A percentile compares a stretch with the other conserved stretches of the same genome.
These are phyloP conservation scores for Candida alai DNA, from an alignment of 805 yeast species.

Conservation along the genomic window DNA sequence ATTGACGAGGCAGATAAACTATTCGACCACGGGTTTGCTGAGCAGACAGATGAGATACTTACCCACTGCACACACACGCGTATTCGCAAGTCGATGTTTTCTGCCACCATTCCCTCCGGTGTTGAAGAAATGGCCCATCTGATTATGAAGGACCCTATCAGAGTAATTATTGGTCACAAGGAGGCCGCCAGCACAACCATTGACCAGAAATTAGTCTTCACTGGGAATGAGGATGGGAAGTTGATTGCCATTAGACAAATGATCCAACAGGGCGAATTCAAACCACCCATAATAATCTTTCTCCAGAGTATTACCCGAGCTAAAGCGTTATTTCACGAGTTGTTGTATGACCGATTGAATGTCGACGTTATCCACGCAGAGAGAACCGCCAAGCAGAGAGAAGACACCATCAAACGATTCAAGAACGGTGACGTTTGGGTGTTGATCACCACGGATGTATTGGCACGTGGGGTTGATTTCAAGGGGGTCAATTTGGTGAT, in stretches of 20 bases:
- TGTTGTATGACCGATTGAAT: slow-evolving; percentile 84
- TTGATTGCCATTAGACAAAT: slow-evolving; percentile 85
- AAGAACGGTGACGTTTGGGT: slow-evolving; percentile 94
- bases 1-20: slow-evolving; percentile 96
- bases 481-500: slow-evolving; percentile 92
- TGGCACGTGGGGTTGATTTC: slow-evolving; percentile 96
- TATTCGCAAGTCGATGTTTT: slow-evolving; percentile 74
- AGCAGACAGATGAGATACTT: slow-evolving; percentile 85
- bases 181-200: slow-evolving; percentile 87
- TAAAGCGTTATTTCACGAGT: slow-evolving; percentile 89
- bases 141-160: slow-evolving; percentile 80
- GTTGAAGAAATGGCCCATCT: slow-evolving; percentile 85
- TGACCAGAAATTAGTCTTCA: slow-evolving; percentile 76
- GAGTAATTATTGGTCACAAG: slow-evolving; percentile 88
- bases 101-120: slow-evolving; percentile 93
- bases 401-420: slow-evolving; percentile 76
- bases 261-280: slow-evolving; percentile 77
- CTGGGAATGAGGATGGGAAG: slow-evolving; percentile 97
- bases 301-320: slow-evolving; percentile 91
- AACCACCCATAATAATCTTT: slow-evolving; percentile 90
- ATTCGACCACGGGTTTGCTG: slow-evolving; percentile 81
- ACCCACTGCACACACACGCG: slow-evolving; percentile 49
- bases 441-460: slow-evolving; percentile 90
- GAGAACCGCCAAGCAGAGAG: slow-evolving; percentile 84
- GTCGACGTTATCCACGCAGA: slow-evolving; percentile 97